Percentiles rank a stretch among this genome's conserved stretches.
phyloP scores from a whole-genome alignment of 2,329 filamentous ascomycete genomes.

The Trichoderma atroviride region DNA sequence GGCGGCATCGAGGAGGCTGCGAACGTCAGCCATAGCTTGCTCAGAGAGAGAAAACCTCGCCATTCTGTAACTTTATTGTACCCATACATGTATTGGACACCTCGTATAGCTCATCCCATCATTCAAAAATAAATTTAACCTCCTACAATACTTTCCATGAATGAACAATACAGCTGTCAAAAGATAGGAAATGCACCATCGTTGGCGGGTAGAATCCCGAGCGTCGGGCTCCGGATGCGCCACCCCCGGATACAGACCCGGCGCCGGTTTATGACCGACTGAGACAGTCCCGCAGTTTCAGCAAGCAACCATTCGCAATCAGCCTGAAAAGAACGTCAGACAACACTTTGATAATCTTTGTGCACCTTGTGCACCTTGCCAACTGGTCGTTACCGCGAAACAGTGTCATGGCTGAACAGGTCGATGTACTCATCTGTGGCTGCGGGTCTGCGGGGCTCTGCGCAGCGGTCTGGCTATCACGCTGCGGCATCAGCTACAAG shows the following conservation, averaged over 20 bases:
- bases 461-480: constrained; percentile 4
- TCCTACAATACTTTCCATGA: neutral
- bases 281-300: neutral
- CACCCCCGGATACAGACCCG: neutral
- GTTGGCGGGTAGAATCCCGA: neutral
- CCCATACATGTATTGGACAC: neutral
- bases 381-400: neutral
- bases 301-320: neutral
- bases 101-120: neutral
- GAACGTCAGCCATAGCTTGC: neutral
- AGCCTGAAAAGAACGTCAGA: neutral
- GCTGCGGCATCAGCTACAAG: constrained; percentile 4
- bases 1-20: neutral
- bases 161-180: neutral
- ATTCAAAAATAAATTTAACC: neutral
- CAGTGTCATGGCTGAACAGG: constrained; percentile 9
- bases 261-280: neutral
- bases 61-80: neutral
- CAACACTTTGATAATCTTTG: neutral
- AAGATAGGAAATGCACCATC: neutral
- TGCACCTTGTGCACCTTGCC: neutral
- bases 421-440: constrained; percentile 11
- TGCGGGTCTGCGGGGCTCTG: constrained; percentile 13
- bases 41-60: neutral
- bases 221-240: neutral